Percentiles rank a stretch among this genome's conserved stretches.
phyloP scores from a whole-genome alignment of 2,329 filamentous ascomycete genomes.

The Exophiala bonariae region DNA sequence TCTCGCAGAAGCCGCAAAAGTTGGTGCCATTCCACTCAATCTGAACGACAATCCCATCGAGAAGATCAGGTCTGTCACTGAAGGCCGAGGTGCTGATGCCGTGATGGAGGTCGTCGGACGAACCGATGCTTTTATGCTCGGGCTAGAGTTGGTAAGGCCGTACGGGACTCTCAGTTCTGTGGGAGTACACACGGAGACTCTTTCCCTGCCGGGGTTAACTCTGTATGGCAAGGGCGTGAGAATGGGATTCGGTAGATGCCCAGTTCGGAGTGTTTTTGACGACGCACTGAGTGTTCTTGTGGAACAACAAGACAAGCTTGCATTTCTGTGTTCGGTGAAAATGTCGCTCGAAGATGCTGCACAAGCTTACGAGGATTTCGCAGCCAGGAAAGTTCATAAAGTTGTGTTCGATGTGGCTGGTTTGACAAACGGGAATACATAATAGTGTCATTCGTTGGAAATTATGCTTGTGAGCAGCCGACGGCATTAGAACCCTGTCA shows the following conservation, averaged over 20 bases:
- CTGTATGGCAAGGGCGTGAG: constrained; percentile 4
- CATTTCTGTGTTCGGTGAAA: not conserved
- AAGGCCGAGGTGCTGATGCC: constrained; percentile 67
- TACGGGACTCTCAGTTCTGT: constrained; percentile 3
- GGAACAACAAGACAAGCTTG: too few species aligned
- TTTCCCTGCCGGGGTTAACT: not conserved
- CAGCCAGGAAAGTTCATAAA: constrained; percentile 8
- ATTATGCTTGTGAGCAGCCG: too few species aligned
- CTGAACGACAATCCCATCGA: constrained; percentile 59
- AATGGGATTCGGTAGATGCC: constrained; percentile 6
- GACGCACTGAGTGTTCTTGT: too few species aligned
- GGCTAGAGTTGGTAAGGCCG: constrained; percentile 2
- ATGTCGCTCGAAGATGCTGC: constrained; percentile 16
- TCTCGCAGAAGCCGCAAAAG: constrained; percentile 58
- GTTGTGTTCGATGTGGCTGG: constrained; percentile 4
- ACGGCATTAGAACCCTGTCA: too few species aligned
- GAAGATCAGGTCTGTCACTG: constrained; percentile 58
- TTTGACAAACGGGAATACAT: too few species aligned
- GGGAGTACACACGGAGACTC: constrained; percentile 3
- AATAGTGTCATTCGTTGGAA: too few species aligned
- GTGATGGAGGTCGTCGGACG: constrained; percentile 8
- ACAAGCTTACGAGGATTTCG: constrained; percentile 19
- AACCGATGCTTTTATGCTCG: constrained; percentile 1
- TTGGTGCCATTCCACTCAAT: constrained; percentile 60
- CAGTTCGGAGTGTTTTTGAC: constrained; percentile 34